A percentile compares a stretch with the other conserved stretches of the same genome.
phyloP scores from a whole-genome alignment of 257 asterid genomes.

The Solanum medicagineum region DNA sequence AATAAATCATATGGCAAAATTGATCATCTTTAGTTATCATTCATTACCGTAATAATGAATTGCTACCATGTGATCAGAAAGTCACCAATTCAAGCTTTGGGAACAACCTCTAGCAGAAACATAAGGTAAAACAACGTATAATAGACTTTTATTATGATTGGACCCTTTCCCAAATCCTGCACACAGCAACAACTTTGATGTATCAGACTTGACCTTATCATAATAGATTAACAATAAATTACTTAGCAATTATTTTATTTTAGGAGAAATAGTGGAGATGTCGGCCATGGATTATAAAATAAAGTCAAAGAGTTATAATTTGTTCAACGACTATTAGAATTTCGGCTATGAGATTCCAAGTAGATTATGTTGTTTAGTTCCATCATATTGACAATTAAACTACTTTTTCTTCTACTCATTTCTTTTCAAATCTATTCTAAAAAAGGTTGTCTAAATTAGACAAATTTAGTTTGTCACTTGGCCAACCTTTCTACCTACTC shows the following conservation, averaged over 20 bases:
- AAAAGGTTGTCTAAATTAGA: not conserved
- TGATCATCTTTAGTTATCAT: too few relatives aligned
- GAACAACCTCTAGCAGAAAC: accelerated
- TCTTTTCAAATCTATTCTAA: not conserved
- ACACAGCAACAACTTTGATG: accelerated
- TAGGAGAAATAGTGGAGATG: not conserved
- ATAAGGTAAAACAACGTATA: too few relatives aligned
- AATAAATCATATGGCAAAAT: too few relatives aligned
- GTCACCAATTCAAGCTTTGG: too few relatives aligned
- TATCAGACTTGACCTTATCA: too few relatives aligned
- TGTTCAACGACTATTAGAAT: not conserved
- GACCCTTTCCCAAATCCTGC: accelerated
- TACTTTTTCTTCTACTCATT: not conserved
- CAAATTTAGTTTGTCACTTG: not conserved
- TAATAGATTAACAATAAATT: too few relatives aligned
- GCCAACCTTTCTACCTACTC: not conserved
- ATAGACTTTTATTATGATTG: too few relatives aligned
- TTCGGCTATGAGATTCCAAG: not conserved
- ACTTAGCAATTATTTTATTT: not conserved
- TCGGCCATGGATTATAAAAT: not conserved
- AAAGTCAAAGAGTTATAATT: not conserved
- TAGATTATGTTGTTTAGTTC: not conserved
- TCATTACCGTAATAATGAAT: too few relatives aligned
- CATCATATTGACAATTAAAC: not conserved
- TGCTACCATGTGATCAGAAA: too few relatives aligned